These are phyloP conservation scores for Zygnema circumcarinatum DNA, from an alignment of 139 green algal genomes.

Conservation along the genomic window DNA sequence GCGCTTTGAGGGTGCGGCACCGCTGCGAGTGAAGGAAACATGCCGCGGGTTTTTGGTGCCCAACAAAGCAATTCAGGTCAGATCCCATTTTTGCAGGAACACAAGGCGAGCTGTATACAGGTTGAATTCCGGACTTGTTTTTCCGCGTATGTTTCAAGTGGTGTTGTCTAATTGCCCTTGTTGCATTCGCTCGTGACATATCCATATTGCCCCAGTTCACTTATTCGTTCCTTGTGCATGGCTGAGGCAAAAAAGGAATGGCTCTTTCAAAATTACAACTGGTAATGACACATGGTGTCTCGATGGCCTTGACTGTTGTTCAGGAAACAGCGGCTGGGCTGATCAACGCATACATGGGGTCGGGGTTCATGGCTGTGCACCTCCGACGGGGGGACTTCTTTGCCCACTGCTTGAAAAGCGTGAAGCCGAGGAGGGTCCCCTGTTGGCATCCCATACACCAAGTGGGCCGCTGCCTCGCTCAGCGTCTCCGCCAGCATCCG, in stretches of 20 bases:
- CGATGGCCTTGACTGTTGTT: background rate
- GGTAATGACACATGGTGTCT: too few species aligned
- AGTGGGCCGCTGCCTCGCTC: constrained; percentile 40
- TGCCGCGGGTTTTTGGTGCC: constrained; percentile 36
- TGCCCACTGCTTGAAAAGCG: constrained; percentile 40
- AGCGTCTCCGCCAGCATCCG: constrained; percentile 26
- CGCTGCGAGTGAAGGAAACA: background rate
- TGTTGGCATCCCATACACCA: constrained; percentile 43
- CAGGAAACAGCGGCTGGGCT: constrained; percentile 14
- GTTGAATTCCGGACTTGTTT: too few species aligned
- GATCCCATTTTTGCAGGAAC: too few species aligned
- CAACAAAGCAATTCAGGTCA: constrained; percentile 33
- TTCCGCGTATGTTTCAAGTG: too few species aligned
- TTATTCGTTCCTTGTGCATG: too few species aligned
- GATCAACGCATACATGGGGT: constrained; percentile 36
- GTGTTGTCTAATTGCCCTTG: too few species aligned
- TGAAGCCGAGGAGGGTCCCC: background rate
- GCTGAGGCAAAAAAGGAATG: too few species aligned
- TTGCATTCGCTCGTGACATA: too few species aligned
- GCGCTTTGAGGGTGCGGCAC: constrained; percentile 27
- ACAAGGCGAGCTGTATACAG: too few species aligned
- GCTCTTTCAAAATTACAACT: too few species aligned
- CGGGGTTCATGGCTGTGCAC: constrained; percentile 44
- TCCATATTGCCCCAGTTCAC: too few species aligned
- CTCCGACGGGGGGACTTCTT: constrained; percentile 55